Conservation (phyloP, 805 yeast genomes). For the Yarrowia sp. region DNA sequence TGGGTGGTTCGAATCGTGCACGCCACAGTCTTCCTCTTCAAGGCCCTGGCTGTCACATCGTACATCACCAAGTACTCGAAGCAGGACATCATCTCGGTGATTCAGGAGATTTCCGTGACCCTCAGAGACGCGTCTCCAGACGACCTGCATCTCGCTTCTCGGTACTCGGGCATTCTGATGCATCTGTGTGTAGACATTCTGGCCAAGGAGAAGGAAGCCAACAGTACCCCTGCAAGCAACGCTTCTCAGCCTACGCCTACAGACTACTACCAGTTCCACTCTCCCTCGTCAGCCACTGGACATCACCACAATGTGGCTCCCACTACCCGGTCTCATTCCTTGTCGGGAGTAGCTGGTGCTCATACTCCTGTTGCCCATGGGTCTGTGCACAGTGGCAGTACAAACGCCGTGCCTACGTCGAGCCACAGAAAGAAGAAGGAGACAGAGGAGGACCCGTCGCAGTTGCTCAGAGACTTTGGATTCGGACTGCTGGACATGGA, state of each 20-base stretch:
- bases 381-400: neutral
- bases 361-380: conserved; percentile 15
- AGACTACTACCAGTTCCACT: conserved; percentile 34
- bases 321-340: conserved; percentile 28
- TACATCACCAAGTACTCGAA: conserved; percentile 43
- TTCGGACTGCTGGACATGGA: conserved; percentile 43
- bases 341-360: conserved; percentile 24
- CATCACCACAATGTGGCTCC: neutral
- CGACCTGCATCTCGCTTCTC: conserved; percentile 80
- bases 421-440: conserved; percentile 24
- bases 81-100: conserved; percentile 67
- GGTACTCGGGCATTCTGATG: conserved; percentile 64
- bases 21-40: conserved; percentile 88
- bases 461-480: conserved; percentile 25
- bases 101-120: conserved; percentile 75
- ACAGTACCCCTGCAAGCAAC: conserved; percentile 32
- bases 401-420: neutral
- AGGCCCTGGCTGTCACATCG: conserved; percentile 61
- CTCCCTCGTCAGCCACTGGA: conserved; percentile 2
- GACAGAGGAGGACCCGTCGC: conserved; percentile 27
- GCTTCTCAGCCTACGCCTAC: conserved; percentile 37
- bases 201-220: conserved; percentile 55
- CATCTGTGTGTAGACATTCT: conserved; percentile 58
- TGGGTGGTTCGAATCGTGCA: conserved; percentile 88
- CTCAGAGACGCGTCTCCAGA: conserved; percentile 87